These are phyloP conservation scores for Syzygium jambos DNA, from an alignment of 345 rosid species.

Conservation along the genomic window DNA sequence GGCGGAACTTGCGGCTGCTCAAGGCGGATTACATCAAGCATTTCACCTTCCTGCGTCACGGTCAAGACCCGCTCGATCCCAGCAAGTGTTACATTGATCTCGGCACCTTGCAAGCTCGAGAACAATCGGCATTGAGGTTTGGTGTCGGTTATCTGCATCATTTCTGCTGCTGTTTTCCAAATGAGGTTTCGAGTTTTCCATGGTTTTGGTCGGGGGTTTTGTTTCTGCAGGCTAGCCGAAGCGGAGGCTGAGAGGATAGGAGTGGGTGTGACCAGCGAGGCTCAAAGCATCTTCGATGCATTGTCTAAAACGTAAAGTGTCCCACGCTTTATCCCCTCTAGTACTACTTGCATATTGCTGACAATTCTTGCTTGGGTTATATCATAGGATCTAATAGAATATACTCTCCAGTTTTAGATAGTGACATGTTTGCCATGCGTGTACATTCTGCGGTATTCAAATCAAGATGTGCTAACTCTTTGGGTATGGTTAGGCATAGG, in stretches of 20 bases:
- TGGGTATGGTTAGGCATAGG: not conserved
- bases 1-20: constrained; percentile 57
- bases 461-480: not conserved
- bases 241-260: constrained; percentile 81
- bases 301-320: constrained; percentile 76
- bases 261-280: constrained; percentile 87
- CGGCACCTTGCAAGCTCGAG: constrained; percentile 51
- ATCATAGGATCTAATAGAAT: not conserved
- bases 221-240: constrained; percentile 68
- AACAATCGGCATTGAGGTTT: constrained; percentile 76
- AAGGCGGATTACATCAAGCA: constrained; percentile 70
- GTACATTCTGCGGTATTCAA: not conserved
- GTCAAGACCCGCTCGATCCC: constrained; percentile 78
- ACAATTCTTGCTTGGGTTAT: not conserved
- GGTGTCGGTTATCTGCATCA: not conserved
- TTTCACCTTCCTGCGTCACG: constrained; percentile 51
- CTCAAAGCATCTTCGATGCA: constrained; percentile 80
- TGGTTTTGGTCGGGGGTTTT: not conserved
- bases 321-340: not conserved
- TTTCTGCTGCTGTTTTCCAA: not conserved
- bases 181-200: not conserved
- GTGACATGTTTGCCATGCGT: not conserved
- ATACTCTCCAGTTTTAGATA: not conserved
- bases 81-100: constrained; percentile 61
- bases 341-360: not conserved